Base-by-base conservation (phyloP, 768 basidiomycete species). In the Termitomyces sp. region DNA sequence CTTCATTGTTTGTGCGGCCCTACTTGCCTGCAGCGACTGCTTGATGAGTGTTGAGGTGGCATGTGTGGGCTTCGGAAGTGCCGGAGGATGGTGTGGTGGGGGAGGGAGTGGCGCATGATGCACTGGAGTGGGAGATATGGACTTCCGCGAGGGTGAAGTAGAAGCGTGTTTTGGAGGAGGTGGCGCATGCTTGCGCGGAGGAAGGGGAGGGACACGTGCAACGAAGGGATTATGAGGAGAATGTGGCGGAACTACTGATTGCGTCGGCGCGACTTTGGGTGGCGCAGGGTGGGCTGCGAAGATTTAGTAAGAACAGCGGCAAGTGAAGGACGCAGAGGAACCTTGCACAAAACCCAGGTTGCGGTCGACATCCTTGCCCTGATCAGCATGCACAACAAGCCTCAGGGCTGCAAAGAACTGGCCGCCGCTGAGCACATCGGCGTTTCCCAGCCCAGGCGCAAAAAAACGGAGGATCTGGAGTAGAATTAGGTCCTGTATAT, bases 321-420 rank as follows among this genome's bases (percentile, higher is more conserved):
- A 45, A 25, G 30, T n/a, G 17, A 16, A 30, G 10, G 5, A 50
- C 30, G 25, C 3, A 47, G 12, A 70, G 81, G 57, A 61, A 89
- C 90, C 84, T 75, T 92, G 90, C 1, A 86, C 78, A 60, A 92
- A 92, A 0, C 86, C 88, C 28, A 91, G 76, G 7, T 74, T 73
- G 43, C 83, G 73, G 57, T 91, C 88, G 2, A 88, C 68, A 8
- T 81, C 77, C 56, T 79, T 82, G 11, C 88, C 88, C 14, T 71
- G 73, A 63, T 82, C 77, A 35, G 74, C 80, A 54, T 91, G 89
- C 7, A 81, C 67, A 0, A 86, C 79, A 2, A 92, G 80, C 40
- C 90, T 72, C 23, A 90, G 71, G 0, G 79, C 84, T 8, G 89
- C 89, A 63, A 91, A 91, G 66, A 91, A 89, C 62, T 92, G 86